Evolutionary conservation across 306 rosid genomes (phyloP).

Genomic region (Vicia villosa): DNA sequence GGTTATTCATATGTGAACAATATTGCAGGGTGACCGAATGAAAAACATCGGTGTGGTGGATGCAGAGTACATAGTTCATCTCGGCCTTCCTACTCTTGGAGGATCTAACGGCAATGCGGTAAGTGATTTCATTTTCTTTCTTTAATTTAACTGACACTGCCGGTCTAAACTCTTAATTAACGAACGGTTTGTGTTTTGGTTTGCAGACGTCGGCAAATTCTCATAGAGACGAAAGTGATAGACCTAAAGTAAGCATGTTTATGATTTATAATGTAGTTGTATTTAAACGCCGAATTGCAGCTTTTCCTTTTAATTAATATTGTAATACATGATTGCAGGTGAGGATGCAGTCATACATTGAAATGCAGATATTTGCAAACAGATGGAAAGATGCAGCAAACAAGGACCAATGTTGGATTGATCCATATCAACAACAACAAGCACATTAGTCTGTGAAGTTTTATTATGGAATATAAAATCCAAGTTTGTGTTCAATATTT

Average conservation of each 20-base stretch:
- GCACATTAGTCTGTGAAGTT: constrained; percentile 33
- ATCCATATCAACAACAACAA: constrained; percentile 50
- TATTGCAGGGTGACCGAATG: constrained; percentile 76
- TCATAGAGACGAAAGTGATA: constrained; percentile 40
- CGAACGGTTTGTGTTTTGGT: constrained; percentile 27
- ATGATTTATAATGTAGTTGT: background rate
- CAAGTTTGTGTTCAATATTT: background rate
- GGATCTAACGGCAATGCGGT: constrained; percentile 60
- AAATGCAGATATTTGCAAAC: constrained; percentile 47
- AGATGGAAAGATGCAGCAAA: constrained; percentile 57
- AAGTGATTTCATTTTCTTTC: constrained; percentile 34
- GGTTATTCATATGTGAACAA: constrained; percentile 27
- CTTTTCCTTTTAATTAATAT: constrained; percentile 10
- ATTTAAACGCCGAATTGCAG: background rate
- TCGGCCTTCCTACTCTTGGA: constrained; percentile 91
- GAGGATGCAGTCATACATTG: constrained; percentile 56
- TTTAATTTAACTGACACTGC: background rate
- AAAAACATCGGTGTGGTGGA: constrained; percentile 83
- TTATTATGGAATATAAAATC: background rate
- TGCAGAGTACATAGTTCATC: constrained; percentile 77
- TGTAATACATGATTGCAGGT: constrained; percentile 39
- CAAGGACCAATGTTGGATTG: constrained; percentile 54
- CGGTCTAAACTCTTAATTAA: background rate
- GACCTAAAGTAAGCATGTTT: constrained; percentile 56
- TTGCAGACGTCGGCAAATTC: constrained; percentile 50